Evolutionary conservation across 1,284 basidiomycete genomes (phyloP).

Genomic region (Ceratobasidium sp.): DNA sequence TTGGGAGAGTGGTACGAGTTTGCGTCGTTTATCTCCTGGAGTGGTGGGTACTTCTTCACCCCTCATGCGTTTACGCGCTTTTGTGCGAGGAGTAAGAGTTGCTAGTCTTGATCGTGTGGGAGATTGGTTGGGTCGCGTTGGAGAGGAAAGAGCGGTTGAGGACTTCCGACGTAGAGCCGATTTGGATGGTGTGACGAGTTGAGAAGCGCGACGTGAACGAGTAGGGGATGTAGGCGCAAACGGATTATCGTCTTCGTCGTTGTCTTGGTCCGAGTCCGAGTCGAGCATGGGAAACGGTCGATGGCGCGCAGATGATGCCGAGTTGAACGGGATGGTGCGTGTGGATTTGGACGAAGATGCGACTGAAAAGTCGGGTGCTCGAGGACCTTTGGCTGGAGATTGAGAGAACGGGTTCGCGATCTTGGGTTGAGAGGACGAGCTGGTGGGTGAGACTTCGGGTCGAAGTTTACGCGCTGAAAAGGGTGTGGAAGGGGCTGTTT

Average conservation of each 20-base stretch:
- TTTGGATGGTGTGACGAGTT: constrained; percentile 13
- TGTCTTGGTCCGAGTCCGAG: not conserved
- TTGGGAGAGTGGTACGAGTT: constrained; percentile 2
- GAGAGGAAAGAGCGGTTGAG: not conserved
- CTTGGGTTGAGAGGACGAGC: constrained; percentile 22
- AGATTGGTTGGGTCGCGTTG: constrained; percentile 6
- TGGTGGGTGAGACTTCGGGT: not conserved
- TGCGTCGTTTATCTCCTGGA: constrained; percentile 40
- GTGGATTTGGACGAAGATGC: constrained; percentile 24
- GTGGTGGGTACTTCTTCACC: constrained; percentile 43
- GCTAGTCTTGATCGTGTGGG: not conserved
- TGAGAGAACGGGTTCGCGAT: constrained; percentile 26
- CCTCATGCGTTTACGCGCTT: constrained; percentile 43
- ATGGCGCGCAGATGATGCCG: not conserved
- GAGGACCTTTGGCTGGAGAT: constrained; percentile 11
- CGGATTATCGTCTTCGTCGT: constrained; percentile 20
- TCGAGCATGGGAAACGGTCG: not conserved
- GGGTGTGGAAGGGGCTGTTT: constrained; percentile 2
- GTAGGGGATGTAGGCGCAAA: constrained; percentile 19
- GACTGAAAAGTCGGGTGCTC: constrained; percentile 1
- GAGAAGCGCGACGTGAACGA: constrained; percentile 3
- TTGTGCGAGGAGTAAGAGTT: constrained; percentile 41
- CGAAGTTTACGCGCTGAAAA: constrained; percentile 29
- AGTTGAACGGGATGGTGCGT: constrained; percentile 28
- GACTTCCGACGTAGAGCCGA: constrained; percentile 1